A percentile compares a stretch with the other conserved stretches of the same genome.
These are phyloP conservation scores for Amauroascus niger DNA, from an alignment of 2,329 filamentous ascomycete genomes.

Conservation along the genomic window DNA sequence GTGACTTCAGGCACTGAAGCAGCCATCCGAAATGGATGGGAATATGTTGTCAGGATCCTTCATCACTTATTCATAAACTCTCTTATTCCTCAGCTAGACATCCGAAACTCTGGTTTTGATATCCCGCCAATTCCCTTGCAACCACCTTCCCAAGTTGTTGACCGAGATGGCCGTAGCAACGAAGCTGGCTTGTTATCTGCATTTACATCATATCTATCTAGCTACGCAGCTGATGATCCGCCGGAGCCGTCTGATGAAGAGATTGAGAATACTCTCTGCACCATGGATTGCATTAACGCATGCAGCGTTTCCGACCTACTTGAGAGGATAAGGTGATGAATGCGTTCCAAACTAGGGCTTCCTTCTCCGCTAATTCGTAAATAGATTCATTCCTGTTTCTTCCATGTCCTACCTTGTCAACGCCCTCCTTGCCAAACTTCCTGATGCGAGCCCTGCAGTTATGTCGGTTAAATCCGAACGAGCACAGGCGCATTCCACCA, in stretches of 20 bases:
- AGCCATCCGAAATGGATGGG: slow-evolving; percentile 52
- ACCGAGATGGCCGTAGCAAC: slow-evolving; percentile 64
- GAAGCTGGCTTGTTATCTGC: slow-evolving; percentile 87
- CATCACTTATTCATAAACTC: slow-evolving; percentile 95
- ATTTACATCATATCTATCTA: slow-evolving; percentile 94
- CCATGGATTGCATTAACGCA: slow-evolving; percentile 85
- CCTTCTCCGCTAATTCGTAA: slow-evolving; percentile 14
- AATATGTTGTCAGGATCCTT: slow-evolving; percentile 77
- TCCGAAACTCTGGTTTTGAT: slow-evolving; percentile 55
- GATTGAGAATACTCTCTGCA: slow-evolving; percentile 86
- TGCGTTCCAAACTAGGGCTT: background rate
- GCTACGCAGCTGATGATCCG: slow-evolving; percentile 94
- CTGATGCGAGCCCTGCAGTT: slow-evolving; percentile 69
- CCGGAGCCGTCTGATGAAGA: slow-evolving; percentile 96
- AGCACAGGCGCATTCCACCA: slow-evolving; percentile 49
- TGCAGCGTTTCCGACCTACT: slow-evolving; percentile 79
- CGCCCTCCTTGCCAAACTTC: slow-evolving; percentile 70
- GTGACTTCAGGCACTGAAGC: slow-evolving; percentile 78
- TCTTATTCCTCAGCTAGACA: slow-evolving; percentile 72
- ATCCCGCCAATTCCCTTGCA: slow-evolving; percentile 80
- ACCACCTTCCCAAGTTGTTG: slow-evolving; percentile 83
- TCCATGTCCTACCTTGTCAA: slow-evolving; percentile 56
- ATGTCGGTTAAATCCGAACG: slow-evolving; percentile 86
- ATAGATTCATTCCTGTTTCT: slow-evolving; percentile 52
- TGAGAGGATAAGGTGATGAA: slow-evolving; percentile 64